Evolutionary conservation across 2,329 filamentous ascomycete genomes (phyloP).

Genomic region (Microdochium paspali): DNA sequence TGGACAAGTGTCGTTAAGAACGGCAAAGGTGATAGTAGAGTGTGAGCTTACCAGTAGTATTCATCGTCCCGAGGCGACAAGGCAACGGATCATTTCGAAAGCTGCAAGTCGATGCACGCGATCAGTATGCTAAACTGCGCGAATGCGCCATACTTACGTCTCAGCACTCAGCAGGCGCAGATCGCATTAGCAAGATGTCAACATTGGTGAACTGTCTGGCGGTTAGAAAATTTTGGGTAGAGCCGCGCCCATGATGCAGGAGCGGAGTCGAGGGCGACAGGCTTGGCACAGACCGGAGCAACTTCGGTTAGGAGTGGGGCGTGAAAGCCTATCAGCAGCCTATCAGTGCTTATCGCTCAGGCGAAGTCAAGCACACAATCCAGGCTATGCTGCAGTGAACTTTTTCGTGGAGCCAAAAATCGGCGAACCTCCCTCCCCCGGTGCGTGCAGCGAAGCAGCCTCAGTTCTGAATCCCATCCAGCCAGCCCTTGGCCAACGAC

Average conservation of each 20-base stretch:
- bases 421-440: neutral
- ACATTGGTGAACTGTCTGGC: neutral
- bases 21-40: constrained; percentile 5
- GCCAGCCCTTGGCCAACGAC: neutral
- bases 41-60: constrained; percentile 23
- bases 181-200: neutral
- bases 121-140: too few relatives aligned
- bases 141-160: too few relatives aligned
- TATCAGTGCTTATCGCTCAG: neutral
- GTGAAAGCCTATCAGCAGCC: neutral
- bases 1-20: constrained; percentile 13
- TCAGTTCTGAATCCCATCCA: constrained; percentile 9
- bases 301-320: neutral
- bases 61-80: constrained; percentile 1
- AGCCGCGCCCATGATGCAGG: neutral
- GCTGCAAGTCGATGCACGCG: too few relatives aligned
- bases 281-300: neutral
- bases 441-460: constrained; percentile 1
- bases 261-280: neutral
- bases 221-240: constrained; percentile 3
- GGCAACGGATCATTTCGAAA: too few relatives aligned
- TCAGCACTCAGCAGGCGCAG: too few relatives aligned
- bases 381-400: neutral
- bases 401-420: constrained; percentile 1
- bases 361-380: neutral